Conservation (phyloP, 2,329 filamentous ascomycete species). For the Colletotrichum kahawae region DNA sequence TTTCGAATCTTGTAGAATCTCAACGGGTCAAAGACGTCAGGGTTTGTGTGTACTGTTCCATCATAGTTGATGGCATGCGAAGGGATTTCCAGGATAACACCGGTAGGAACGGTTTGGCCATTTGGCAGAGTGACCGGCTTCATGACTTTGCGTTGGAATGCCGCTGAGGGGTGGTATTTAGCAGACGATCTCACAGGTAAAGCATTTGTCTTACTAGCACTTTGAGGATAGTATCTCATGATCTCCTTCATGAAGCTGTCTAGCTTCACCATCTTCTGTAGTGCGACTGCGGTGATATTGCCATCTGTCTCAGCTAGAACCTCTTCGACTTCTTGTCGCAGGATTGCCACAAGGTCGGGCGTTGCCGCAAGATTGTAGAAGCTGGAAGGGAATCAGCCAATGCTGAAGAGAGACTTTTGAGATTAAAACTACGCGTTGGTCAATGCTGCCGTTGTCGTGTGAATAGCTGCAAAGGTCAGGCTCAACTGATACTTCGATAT, state of each 20-base stretch:
- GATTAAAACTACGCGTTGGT: slow-evolving; percentile 38
- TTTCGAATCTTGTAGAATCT: not conserved
- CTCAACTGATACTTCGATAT: slow-evolving; percentile 47
- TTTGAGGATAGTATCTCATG: slow-evolving; percentile 5
- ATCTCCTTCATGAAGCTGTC: slow-evolving; percentile 44
- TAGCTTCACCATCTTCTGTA: slow-evolving; percentile 42
- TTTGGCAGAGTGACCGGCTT: slow-evolving; percentile 57
- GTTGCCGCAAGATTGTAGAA: slow-evolving; percentile 57
- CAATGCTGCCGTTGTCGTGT: slow-evolving; percentile 51
- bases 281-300: slow-evolving; percentile 34
- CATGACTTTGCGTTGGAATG: slow-evolving; percentile 56
- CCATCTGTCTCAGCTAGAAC: slow-evolving; percentile 39
- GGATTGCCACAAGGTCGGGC: slow-evolving; percentile 52
- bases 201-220: not conserved
- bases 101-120: slow-evolving; percentile 52
- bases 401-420: slow-evolving; percentile 20
- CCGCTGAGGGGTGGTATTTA: slow-evolving; percentile 28
- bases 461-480: slow-evolving; percentile 54
- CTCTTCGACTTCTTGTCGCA: slow-evolving; percentile 56
- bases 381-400: not conserved
- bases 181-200: slow-evolving; percentile 40
- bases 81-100: slow-evolving; percentile 46
- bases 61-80: slow-evolving; percentile 34
- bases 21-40: slow-evolving; percentile 9
- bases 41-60: not conserved